Base-by-base conservation (phyloP, 129 eudicot genomes). In the Solidago caesia region DNA sequence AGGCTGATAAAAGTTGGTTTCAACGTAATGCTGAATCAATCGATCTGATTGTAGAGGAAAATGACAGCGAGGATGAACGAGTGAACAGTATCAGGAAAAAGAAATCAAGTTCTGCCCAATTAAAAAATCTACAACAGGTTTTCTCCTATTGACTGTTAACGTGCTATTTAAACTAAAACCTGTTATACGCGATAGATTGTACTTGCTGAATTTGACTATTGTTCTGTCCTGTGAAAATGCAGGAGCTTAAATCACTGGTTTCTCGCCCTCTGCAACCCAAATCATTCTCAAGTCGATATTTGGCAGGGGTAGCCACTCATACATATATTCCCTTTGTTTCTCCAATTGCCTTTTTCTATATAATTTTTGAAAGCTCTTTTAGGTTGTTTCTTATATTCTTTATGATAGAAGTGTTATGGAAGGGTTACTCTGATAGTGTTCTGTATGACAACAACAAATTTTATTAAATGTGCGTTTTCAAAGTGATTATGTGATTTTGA, bases 51-150 rank as follows among this genome's bases (percentile, higher is more conserved):
- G 77, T 88, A 77, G 98, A 94, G 16, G 96, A 94, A 64, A 63
- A 87, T 79, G 96, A 94, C 56, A 94, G 97, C 47, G 98, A 94
- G 78, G 98, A 90, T 44, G 98, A 94, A 68, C 86, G 84, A 85
- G 97, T 78, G 41, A 86, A 82, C 82, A 86, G 65, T 44, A 68
- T 73, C 80, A 86, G 87, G 81, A 79, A 75, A 76, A 90, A 82
- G 76, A 90, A 90, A 90, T 81, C 91, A 52, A 82, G 70, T 66
- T 86, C 89, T 48, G 71, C 74, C 62, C 83, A 87, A 64, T 68
- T 90, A 42, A 85, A 76, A 64, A 88, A 86, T 39, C 83, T 90
- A 67, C 91, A 94, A 64, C 87, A 94, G 98, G 98, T 93, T 64
- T 51, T 46, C 13, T 67, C 45, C 16, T 71, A 70, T 70, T 63